A percentile compares a stretch with the other conserved stretches of the same genome.
Conservation (phyloP, 2,329 filamentous ascomycete species). For the Leptographium procerum region DNA sequence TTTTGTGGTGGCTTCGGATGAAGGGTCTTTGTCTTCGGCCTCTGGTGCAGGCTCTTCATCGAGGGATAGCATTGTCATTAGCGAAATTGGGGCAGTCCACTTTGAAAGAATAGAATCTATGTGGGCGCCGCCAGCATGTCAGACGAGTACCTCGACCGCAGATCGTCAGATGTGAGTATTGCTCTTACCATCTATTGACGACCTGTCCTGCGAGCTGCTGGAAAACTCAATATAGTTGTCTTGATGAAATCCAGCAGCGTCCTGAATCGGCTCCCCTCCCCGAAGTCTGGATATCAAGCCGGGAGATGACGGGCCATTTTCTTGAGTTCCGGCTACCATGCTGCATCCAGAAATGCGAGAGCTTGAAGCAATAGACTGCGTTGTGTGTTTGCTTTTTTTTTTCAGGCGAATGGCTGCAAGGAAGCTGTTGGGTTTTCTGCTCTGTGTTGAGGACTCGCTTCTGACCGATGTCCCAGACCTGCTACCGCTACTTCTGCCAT, state of each 20-base stretch:
- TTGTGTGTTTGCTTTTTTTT: slow-evolving; percentile 3
- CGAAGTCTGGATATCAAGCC: slow-evolving; percentile 2
- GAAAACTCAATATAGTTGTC: slow-evolving; percentile 4
- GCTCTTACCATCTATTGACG: slow-evolving; percentile 9
- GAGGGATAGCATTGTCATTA: slow-evolving; percentile 11
- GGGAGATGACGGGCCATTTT: neutral
- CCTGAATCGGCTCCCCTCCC: neutral
- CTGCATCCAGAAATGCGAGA: slow-evolving; percentile 4
- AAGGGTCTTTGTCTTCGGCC: neutral
- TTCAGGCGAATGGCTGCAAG: slow-evolving; percentile 25
- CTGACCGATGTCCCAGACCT: slow-evolving; percentile 29
- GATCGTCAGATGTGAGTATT: no score
- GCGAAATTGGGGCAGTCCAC: slow-evolving; percentile 21
- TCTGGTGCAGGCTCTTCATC: slow-evolving; percentile 6
- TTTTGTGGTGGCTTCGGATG: neutral
- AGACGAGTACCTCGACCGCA: neutral
- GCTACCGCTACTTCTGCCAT: slow-evolving; percentile 17
- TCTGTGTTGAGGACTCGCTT: slow-evolving; percentile 30
- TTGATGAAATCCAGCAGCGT: neutral
- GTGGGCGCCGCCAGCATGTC: neutral
- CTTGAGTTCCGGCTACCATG: neutral
- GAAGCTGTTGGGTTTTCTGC: slow-evolving; percentile 30
- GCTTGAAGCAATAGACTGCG: neutral
- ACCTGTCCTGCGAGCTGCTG: slow-evolving; percentile 8
- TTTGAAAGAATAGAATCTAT: slow-evolving; percentile 34